Evolutionary conservation across 176 grass and related monocot species (phyloP).

Genomic region (Elymus sibiricus): DNA sequence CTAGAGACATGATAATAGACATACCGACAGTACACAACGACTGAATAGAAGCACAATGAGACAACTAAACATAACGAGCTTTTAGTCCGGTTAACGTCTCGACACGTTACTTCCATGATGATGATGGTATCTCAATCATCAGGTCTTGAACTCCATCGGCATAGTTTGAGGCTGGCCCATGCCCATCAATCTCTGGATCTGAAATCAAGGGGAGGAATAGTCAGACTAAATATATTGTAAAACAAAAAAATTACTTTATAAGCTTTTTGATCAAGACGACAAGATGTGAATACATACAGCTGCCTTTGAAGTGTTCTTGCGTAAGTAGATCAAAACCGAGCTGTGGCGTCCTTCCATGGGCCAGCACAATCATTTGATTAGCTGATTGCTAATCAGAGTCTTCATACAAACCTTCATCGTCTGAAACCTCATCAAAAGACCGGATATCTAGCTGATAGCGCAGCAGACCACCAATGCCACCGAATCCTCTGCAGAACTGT

Average conservation of each 20-base stretch:
- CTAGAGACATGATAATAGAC: neutral
- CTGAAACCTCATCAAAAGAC: conserved; percentile 47
- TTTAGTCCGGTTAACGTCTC: conserved; percentile 16
- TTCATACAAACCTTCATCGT: conserved; percentile 40
- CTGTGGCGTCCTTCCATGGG: conserved; percentile 44
- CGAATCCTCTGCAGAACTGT: conserved; percentile 52
- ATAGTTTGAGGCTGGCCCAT: conserved; percentile 29
- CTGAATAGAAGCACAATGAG: neutral
- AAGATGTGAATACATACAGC: conserved; percentile 30
- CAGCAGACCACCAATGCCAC: conserved; percentile 53
- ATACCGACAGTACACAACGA: neutral
- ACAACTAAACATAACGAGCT: neutral
- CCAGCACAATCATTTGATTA: conserved; percentile 38
- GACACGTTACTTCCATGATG: conserved; percentile 1
- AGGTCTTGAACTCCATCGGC: conserved; percentile 8
- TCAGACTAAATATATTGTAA: neutral
- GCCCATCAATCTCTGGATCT: conserved; percentile 30
- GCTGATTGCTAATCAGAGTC: conserved; percentile 56
- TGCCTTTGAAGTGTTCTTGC: conserved; percentile 16
- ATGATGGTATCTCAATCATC: neutral
- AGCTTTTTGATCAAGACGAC: neutral
- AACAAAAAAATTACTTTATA: neutral
- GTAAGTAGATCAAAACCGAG: conserved; percentile 22
- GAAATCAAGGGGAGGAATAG: neutral
- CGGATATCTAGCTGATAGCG: conserved; percentile 53